Base-by-base conservation (phyloP, 129 eudicot species). In the Chrysanthemum seticuspe region DNA sequence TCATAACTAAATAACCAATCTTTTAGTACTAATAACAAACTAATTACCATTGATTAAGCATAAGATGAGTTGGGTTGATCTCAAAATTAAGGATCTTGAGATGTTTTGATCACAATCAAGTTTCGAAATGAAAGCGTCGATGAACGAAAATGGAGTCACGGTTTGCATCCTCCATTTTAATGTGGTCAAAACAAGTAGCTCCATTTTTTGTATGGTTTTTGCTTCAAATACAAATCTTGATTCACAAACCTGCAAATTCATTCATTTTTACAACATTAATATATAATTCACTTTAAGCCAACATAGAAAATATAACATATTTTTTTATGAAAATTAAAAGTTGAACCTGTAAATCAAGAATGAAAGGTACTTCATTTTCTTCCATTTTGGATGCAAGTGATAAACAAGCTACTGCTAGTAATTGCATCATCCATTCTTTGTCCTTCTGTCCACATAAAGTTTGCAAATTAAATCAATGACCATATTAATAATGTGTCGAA, bases 131-230 rank as follows among this genome's bases (percentile, higher is more conserved):
- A 87, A 89, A 70, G 80, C 77, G 21, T 87, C 90, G 10, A 87
- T 59, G 75, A 84, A 89, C 14, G 92, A 89, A 73, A 87, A 89
- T 51, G 96, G 96, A 48, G 96, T 85, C 53, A 87, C 78, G 13
- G 93, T 71, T 65, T 87, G 90, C 92, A 89, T 89, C 78, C 96
- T 89, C 96, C 96, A 89, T 65, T 89, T 89, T 78, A 89, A 76
- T 59, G 92, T 85, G 65, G 77, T 82, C 84, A 89, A 66, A 71
- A 87, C 96, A 67, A 89, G 85, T 50, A 89, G 87, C 82, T 89
- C 96, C 96, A 89, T 89, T 81, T 85, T 87, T 72, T 87, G 86
- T 62, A 89, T 85, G 47, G 92, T 85, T 85, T 68, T 89, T 18
- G 90, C 84, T 78, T 89, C 92, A 74, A 89, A 87, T 64, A 87